Base-by-base conservation (phyloP, 129 eudicot genomes). In the Heracleum sosnowskyi region DNA sequence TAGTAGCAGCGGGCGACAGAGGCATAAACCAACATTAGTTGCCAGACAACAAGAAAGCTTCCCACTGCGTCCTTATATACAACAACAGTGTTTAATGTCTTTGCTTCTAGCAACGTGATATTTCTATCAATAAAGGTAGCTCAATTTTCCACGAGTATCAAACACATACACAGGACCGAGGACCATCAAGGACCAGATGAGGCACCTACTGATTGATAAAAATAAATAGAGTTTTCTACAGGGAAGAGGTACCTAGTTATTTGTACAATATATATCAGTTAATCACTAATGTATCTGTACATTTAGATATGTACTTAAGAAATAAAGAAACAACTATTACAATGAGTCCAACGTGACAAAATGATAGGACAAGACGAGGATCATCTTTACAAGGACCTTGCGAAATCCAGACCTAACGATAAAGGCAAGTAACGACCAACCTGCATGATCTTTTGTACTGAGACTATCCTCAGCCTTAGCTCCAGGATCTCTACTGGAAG, bases 401-500 rank as follows among this genome's bases (percentile, higher is more conserved):
- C 18, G 1, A 24, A 39, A 24, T 24, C 24, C 76, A 39, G 18
- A 72, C 22, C 41, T 26, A 72, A 41, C 7, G 0, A n/a, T 16
- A 40, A n/a, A 35, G 60, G 4, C 73, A 36, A 24, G 34, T 60
- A 73, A 81, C 4, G 76, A 77, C 89, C 86, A 82, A 96, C 97
- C 97, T 87, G 86, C 89, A 82, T 92, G 97, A 80, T 96, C 96
- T 81, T 85, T 90, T 28, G 85, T 82, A 87, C 92, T 96, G 69
- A 96, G 86, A 73, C 90, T 83, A 72, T 90, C 93, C 76, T 91
- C 86, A 69, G 90, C 87, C 84, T 84, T 89, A 75, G 93, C 96
- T 80, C 97, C 97, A 24, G 95, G 99, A 86, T 96, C 95, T 76
- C 91, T 88, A 82, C 87, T 83, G 62, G 99, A 96, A 68, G 99